Percentiles rank a stretch among this genome's conserved stretches.
Evolutionary conservation across 768 basidiomycete species (phyloP).

Genomic region (Suillus bovinus): DNA sequence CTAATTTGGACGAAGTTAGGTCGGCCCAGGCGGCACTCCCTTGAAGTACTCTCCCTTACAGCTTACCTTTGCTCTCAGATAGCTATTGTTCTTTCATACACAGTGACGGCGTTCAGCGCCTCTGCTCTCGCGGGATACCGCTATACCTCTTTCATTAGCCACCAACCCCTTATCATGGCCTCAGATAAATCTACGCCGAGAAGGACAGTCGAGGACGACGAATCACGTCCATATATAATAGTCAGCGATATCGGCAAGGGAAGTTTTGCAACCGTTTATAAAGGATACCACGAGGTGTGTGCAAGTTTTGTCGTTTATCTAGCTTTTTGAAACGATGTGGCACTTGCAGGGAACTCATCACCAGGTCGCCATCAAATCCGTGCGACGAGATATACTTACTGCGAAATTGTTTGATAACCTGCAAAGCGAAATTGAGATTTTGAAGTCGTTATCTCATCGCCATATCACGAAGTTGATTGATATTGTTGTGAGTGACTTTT

Average conservation of each 20-base stretch:
- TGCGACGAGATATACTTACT: constrained; percentile 83
- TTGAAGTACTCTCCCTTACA: constrained; percentile 4
- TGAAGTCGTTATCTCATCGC: constrained; percentile 89
- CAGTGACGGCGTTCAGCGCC: constrained; percentile 5
- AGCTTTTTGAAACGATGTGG: neutral
- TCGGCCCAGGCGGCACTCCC: neutral
- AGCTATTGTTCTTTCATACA: neutral
- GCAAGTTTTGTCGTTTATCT: neutral
- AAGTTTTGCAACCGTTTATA: constrained; percentile 95
- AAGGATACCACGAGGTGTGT: constrained; percentile 86
- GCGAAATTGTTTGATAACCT: constrained; percentile 95
- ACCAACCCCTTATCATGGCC: constrained; percentile 19
- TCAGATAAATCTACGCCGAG: constrained; percentile 27
- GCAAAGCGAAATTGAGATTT: constrained; percentile 96
- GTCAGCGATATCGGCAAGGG: constrained; percentile 82
- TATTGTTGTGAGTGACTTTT: constrained; percentile 67
- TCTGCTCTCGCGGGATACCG: constrained; percentile 5
- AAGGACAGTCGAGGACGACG: constrained; percentile 58
- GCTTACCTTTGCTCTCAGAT: neutral
- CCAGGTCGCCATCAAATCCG: constrained; percentile 92
- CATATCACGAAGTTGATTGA: constrained; percentile 94
- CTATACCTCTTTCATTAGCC: neutral
- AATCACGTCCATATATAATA: constrained; percentile 76
- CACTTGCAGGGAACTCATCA: constrained; percentile 65
- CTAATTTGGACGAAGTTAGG: constrained; percentile 1